These are phyloP conservation scores for Mycena chlorophos DNA, from an alignment of 768 basidiomycete genomes.

Conservation along the genomic window DNA sequence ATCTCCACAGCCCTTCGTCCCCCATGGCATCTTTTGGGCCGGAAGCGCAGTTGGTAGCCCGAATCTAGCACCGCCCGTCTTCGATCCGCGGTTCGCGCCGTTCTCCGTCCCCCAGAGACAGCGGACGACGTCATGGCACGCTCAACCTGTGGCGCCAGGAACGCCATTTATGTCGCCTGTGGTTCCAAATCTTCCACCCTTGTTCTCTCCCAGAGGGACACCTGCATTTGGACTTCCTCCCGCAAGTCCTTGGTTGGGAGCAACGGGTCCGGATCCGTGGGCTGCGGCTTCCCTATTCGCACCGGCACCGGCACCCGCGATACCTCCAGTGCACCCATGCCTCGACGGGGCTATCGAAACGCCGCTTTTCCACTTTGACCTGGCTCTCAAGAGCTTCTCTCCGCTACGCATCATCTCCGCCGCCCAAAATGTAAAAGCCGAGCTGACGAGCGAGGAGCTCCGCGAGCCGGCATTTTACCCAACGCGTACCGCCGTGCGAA, in stretches of 20 bases:
- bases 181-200: not conserved
- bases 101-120: not conserved
- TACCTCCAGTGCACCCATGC: not conserved
- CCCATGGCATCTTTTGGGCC: not conserved
- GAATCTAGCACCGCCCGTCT: not conserved
- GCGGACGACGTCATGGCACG: not conserved
- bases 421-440: not conserved
- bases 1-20: not conserved
- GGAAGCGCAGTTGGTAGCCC: too few species aligned
- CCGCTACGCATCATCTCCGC: not conserved
- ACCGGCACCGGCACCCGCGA: not conserved
- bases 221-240: not conserved
- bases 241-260: not conserved
- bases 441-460: conserved; percentile 29
- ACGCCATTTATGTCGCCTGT: not conserved
- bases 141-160: not conserved
- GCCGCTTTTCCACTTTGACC: not conserved
- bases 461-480: conserved; percentile 42
- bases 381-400: not conserved
- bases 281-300: too few species aligned
- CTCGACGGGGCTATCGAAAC: not conserved
- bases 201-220: not conserved
- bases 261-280: not conserved
- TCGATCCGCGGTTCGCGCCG: not conserved
- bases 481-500: conserved; percentile 36